phyloP scores from a whole-genome alignment of 2,329 filamentous ascomycete genomes.

The Botrytis pseudocinerea region DNA sequence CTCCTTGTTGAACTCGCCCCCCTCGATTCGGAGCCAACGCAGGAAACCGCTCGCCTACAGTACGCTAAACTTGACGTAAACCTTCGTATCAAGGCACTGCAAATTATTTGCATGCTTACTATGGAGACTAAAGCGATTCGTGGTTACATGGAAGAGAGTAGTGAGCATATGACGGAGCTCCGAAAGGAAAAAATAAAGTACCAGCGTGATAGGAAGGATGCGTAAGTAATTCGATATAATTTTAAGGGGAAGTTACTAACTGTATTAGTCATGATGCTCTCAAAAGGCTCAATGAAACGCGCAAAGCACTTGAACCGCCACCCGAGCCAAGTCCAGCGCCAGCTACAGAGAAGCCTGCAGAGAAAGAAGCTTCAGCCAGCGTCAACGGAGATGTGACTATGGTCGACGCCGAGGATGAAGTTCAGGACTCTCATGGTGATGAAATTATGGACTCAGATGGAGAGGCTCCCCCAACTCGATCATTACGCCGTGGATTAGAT shows the following conservation, averaged over 20 bases:
- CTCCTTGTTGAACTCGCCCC: constrained; percentile 82
- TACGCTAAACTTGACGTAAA: constrained; percentile 83
- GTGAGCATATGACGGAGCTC: constrained; percentile 89
- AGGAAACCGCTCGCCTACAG: constrained; percentile 69
- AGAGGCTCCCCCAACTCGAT: constrained; percentile 58
- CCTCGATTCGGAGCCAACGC: constrained; percentile 69
- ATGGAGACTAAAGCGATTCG: constrained; percentile 84
- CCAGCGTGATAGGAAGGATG: constrained; percentile 73
- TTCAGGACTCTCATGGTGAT: constrained; percentile 54
- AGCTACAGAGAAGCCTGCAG: constrained; percentile 32
- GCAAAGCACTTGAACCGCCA: constrained; percentile 69
- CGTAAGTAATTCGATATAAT: constrained; percentile 48
- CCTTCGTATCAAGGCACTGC: constrained; percentile 73
- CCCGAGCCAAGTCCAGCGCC: constrained; percentile 57
- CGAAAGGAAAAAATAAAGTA: constrained; percentile 94
- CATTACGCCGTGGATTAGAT: constrained; percentile 63
- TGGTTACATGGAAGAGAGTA: constrained; percentile 87
- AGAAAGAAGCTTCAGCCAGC: constrained; percentile 10
- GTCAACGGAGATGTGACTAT: constrained; percentile 60
- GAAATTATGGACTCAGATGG: constrained; percentile 70
- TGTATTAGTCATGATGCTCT: constrained; percentile 65
- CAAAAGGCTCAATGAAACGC: constrained; percentile 68
- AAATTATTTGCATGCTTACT: constrained; percentile 83
- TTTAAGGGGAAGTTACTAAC: constrained; percentile 36
- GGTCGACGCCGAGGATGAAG: constrained; percentile 64